phyloP scores from a whole-genome alignment of 2,329 filamentous ascomycete genomes.

The Aureobasidium pullulans region DNA sequence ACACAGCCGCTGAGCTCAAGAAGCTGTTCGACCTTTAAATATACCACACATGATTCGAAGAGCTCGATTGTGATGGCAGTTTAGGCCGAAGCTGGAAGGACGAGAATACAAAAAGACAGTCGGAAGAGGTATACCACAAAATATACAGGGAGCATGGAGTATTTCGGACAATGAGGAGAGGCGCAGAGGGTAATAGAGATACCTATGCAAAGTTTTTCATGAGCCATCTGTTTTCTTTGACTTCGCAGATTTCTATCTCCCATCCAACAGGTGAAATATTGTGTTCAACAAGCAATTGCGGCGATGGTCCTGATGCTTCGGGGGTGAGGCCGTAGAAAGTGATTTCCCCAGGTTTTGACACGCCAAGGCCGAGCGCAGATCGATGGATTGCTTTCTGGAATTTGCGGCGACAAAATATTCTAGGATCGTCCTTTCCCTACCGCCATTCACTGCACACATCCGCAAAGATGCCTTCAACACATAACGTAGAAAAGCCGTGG shows the following conservation, averaged over 20 bases:
- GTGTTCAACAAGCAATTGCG: not conserved
- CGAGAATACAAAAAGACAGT: not conserved
- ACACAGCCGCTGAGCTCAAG: constrained; percentile 73
- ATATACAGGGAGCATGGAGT: constrained; percentile 5
- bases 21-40: constrained; percentile 56
- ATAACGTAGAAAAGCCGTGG: constrained; percentile 88
- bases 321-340: not conserved
- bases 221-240: not conserved
- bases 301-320: not conserved
- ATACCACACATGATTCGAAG: constrained; percentile 2
- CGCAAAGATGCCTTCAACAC: constrained; percentile 69
- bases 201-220: not conserved
- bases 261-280: not conserved
- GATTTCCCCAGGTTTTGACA: not conserved
- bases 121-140: not conserved
- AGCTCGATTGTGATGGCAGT: constrained; percentile 4
- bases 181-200: not conserved
- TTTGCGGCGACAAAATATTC: constrained; percentile 11
- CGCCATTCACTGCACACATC: not conserved
- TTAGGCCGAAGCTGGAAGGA: too few relatives aligned
- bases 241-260: not conserved
- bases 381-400: not conserved
- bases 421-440: not conserved
- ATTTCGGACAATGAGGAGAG: not conserved
- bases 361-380: constrained; percentile 6